These are phyloP conservation scores for Debaryomyces nepalensis DNA, from an alignment of 1,139 yeast species.

Conservation along the genomic window DNA sequence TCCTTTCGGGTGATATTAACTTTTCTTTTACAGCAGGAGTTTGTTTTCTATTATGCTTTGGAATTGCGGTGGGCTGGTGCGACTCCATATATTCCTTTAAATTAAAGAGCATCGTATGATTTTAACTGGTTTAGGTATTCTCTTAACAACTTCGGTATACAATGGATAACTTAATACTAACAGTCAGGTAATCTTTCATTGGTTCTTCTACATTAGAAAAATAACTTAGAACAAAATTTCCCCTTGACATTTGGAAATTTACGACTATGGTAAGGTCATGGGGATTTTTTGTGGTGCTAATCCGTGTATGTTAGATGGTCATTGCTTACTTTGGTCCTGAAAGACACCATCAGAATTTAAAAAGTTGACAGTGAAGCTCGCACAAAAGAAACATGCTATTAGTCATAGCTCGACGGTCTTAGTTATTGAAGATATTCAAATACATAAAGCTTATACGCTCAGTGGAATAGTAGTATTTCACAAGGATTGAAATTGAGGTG, in stretches of 20 bases:
- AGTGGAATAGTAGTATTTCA: too few species aligned
- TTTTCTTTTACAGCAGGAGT: slow-evolving; percentile 34
- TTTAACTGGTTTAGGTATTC: slow-evolving; percentile 32
- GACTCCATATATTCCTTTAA: slow-evolving; percentile 40
- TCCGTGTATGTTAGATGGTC: slow-evolving; percentile 35
- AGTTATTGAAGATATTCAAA: too few species aligned
- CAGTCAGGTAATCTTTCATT: slow-evolving; percentile 45
- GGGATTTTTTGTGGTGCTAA: slow-evolving; percentile 43
- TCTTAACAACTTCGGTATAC: background rate
- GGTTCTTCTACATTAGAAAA: slow-evolving; percentile 47
- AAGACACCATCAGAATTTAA: slow-evolving; percentile 28
- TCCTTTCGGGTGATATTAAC: slow-evolving; percentile 25
- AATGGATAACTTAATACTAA: slow-evolving; percentile 19
- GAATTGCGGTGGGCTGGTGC: slow-evolving; percentile 48
- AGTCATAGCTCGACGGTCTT: too few species aligned
- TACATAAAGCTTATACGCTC: too few species aligned
- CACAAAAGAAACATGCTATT: too few species aligned
- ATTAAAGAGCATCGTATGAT: slow-evolving; percentile 41
- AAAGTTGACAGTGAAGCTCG: too few species aligned
- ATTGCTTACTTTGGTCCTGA: slow-evolving; percentile 40
- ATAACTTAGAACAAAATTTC: slow-evolving; percentile 35
- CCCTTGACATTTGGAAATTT: slow-evolving; percentile 25
- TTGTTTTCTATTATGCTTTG: slow-evolving; percentile 26
- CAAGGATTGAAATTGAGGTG: too few species aligned
- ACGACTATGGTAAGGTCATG: slow-evolving; percentile 45